Evolutionary conservation across 257 asterid species (phyloP), one percentile per base, ranked within the genome.

Genomic region (Primulina huaijiensis): DNA sequence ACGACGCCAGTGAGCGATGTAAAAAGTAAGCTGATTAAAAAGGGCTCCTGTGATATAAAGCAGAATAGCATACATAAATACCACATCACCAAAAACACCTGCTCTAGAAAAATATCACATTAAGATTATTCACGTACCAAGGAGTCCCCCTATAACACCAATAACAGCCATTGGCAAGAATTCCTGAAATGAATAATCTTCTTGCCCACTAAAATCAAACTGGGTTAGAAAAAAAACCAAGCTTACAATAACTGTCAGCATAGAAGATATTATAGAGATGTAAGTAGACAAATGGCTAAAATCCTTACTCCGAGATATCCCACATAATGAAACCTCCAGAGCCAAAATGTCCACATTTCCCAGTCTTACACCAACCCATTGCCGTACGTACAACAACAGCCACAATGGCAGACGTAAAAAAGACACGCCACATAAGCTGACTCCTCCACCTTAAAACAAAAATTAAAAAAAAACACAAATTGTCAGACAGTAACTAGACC

Each of bases 391-490:
- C 90, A 72, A 94, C 97, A 82, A 94, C 95, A 75, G 90, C 99
- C 77, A 91, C 97, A 80, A 94, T 86, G 67, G 99, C 99, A 67
- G 99, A 89, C 27, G 99, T 94, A 77, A 94, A 94, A 77, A 94
- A 94, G 70, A 91, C 99, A 64, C 99, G 96, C 99, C 99, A 94
- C 99, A 94, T 88, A 37, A 94, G 97, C 82, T 91, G 97, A 83
- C 99, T 94, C 87, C 99, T 94, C 99, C 99, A 94, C 99, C 99
- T 94, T 75, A 66, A 81, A 76, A 37, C 56, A 62, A 80, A 66
- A 57, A 58, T 40, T 30, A 33, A 11, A 60, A 62, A 5, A 37
- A 61, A 60, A n/a, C 68, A 34, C 20, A 61, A 25, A 75, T 12
- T 68, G 23, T 74, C 74, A 77, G 68, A 19, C 14, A 29, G 19